Evolutionary conservation across 371 early-diverging fungal species (phyloP).

Genomic region (Mortierella sp.): DNA sequence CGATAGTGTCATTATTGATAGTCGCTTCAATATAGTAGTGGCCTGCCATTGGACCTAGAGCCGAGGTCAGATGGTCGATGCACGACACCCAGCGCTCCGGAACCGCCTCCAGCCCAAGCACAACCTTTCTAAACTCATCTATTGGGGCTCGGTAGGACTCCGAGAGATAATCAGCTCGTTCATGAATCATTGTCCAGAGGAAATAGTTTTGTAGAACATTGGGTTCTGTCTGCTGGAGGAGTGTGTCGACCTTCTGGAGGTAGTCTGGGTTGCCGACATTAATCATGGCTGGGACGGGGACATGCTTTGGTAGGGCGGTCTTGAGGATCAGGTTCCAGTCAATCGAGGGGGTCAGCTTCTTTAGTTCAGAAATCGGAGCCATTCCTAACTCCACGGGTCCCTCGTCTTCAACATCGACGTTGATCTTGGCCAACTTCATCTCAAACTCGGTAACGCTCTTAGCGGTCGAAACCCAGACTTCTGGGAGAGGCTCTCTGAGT

Average conservation of each 20-base stretch:
- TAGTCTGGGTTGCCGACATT: conserved; percentile 46
- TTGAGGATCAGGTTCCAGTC: conserved; percentile 55
- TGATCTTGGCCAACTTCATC: conserved; percentile 3
- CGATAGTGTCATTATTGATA: conserved; percentile 46
- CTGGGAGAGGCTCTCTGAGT: too few species aligned
- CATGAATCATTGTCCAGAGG: conserved; percentile 42
- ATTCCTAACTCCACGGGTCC: too few species aligned
- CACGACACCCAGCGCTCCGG: conserved; percentile 32
- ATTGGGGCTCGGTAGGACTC: conserved; percentile 5
- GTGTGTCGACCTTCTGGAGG: conserved; percentile 32
- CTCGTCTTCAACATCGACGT: too few species aligned
- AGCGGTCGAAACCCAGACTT: background rate
- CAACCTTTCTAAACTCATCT: too few species aligned
- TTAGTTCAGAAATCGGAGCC: conserved; percentile 21
- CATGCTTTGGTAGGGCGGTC: conserved; percentile 30
- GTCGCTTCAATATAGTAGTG: conserved; percentile 57
- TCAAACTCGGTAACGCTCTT: conserved; percentile 9
- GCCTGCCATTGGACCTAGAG: conserved; percentile 61
- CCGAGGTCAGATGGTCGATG: conserved; percentile 44
- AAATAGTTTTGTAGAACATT: conserved; percentile 54
- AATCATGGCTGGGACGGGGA: conserved; percentile 29
- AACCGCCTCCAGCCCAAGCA: too few species aligned
- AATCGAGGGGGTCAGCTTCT: conserved; percentile 41
- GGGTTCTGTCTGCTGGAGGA: conserved; percentile 26
- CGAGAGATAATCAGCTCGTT: background rate